phyloP scores from a whole-genome alignment of 2,329 filamentous ascomycete species.

The Aspergillus oerlinghausenensis region DNA sequence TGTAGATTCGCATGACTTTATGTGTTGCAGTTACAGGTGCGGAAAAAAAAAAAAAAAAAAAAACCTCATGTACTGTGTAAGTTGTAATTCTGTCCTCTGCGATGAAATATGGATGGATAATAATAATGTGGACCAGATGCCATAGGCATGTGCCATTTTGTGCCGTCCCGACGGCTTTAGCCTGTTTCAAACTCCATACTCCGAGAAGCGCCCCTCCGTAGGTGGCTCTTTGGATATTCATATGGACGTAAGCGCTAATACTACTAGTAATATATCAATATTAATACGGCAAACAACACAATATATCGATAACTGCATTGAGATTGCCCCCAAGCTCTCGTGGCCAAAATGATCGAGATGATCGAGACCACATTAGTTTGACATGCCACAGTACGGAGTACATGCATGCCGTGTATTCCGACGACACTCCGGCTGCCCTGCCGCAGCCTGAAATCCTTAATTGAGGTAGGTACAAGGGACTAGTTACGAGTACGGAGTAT shows the following conservation, averaged over 20 bases:
- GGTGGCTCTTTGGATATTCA: not conserved
- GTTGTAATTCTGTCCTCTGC: not conserved
- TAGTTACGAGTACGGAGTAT: not conserved
- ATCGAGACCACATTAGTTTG: not conserved
- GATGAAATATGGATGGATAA: not conserved
- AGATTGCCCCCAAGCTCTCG: not conserved
- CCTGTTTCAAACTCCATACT: constrained; percentile 26
- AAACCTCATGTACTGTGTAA: not conserved
- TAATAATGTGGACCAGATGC: constrained; percentile 1
- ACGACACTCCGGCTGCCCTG: not conserved
- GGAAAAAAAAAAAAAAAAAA: not conserved
- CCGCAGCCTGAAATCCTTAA: not conserved
- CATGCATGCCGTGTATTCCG: constrained; percentile 5
- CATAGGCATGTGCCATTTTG: constrained; percentile 11
- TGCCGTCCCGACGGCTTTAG: constrained; percentile 17
- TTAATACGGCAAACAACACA: not conserved
- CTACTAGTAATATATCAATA: not conserved
- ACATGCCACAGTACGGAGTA: not conserved
- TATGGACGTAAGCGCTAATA: not conserved
- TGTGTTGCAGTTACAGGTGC: not conserved
- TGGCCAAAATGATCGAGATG: not conserved
- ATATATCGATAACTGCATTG: not conserved
- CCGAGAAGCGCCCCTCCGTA: constrained; percentile 10
- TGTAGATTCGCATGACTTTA: not conserved
- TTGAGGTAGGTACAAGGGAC: not conserved